Percentiles rank a stretch among this genome's conserved stretches.
Conservation (phyloP, 1,284 basidiomycete genomes). For the Ganoderma lucidum region DNA sequence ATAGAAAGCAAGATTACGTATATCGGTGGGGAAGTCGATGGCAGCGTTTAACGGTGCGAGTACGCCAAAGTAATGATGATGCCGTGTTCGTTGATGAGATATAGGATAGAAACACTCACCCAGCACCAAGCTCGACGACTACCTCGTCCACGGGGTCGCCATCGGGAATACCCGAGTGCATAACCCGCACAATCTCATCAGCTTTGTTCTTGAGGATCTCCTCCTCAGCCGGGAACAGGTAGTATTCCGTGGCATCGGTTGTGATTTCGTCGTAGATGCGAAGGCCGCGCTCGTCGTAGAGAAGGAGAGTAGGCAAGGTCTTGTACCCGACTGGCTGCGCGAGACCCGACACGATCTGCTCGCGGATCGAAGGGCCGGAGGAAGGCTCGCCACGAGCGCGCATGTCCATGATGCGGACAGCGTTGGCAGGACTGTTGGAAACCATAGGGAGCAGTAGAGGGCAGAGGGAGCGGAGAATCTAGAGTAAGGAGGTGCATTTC, state of each 20-base stretch:
- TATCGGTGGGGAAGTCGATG: not conserved
- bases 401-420: constrained; percentile 60
- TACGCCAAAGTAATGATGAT: not conserved
- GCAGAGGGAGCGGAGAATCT: not conserved
- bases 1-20: not conserved
- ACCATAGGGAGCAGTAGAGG: constrained; percentile 21
- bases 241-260: constrained; percentile 85
- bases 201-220: constrained; percentile 69
- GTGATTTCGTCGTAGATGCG: constrained; percentile 88
- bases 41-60: not conserved
- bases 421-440: constrained; percentile 11
- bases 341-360: constrained; percentile 64
- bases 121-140: constrained; percentile 88
- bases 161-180: constrained; percentile 68
- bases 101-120: constrained; percentile 61
- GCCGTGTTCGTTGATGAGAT: not conserved
- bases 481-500: constrained; percentile 13
- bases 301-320: constrained; percentile 83
- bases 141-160: constrained; percentile 58
- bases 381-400: constrained; percentile 42
- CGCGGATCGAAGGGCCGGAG: constrained; percentile 48
- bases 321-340: constrained; percentile 61
- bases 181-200: constrained; percentile 73
- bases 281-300: constrained; percentile 89
- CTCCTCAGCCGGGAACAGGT: constrained; percentile 84